Evolutionary conservation across 108 stramenopile species (phyloP), one percentile per base, ranked within the genome.

Genomic region (Pseudonitzschia pungens): DNA sequence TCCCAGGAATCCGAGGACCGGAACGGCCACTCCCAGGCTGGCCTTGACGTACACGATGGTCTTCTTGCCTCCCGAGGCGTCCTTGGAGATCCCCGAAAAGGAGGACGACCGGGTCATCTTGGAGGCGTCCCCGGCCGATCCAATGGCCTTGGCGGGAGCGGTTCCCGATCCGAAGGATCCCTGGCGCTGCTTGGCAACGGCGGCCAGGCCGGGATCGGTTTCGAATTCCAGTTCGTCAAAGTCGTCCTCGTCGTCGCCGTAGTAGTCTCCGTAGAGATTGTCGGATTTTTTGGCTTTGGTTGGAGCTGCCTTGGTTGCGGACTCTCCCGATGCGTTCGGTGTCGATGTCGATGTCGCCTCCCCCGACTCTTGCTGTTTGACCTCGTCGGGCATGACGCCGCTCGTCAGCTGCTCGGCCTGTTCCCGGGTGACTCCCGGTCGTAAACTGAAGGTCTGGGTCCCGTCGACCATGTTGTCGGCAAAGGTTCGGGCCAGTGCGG

Each of bases 361-460:
- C 29, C 18, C 24, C 0, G 45, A 24, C 21, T 45, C 41, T 8
- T 56, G 43, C n/a, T 71, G 29, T 41, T 58, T 64, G 28, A 74
- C 28, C n/a, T 76, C 75, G 10, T 65, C 65, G 41, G 65, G 58
- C 26, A 72, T 42, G 56, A 69, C 63, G 18, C 83, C 83, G 6
- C 72, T 44, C 15, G 31, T 67, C 60, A 80, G 32, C 24, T 59
- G 9, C 44, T 68, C 28, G 12, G 84, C 84, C 63, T 85, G 81
- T 43, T 75, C 71, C 33, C 18, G 28, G 16, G 63, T 74, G 55
- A 76, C 70, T 7, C 81, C 81, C 5, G 84, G 84, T 26, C 79
- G 81, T 9, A 85, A 40, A 0, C 44, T 48, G 36, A 50, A 67
- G 10, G 43, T 50, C 44, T 50, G 66, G 32, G 36, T 22, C 20